These are phyloP conservation scores for Metroxylon sagu DNA, from an alignment of 176 grass and related monocot species.

Conservation along the genomic window DNA sequence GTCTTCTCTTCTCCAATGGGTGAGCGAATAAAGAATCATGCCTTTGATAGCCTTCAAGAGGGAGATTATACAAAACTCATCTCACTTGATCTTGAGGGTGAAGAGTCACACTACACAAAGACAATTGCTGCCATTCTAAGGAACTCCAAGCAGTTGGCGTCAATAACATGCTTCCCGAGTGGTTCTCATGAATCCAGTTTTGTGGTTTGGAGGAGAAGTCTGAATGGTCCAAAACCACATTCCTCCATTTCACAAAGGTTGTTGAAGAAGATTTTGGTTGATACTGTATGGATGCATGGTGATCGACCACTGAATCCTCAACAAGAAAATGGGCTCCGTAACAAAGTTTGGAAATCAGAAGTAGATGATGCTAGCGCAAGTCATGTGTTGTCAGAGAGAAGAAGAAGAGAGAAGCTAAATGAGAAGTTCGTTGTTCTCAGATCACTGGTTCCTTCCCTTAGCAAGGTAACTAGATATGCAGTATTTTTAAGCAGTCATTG, in stretches of 20 bases:
- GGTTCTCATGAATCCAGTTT: conserved; percentile 34
- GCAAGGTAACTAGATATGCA: not conserved
- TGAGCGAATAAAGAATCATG: not conserved
- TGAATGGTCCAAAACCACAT: not conserved
- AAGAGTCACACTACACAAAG: conserved; percentile 21
- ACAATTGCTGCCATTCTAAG: conserved; percentile 20
- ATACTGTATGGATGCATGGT: conserved; percentile 10
- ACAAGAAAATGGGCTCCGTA: not conserved
- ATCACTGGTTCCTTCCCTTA: conserved; percentile 14
- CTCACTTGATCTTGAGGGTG: conserved; percentile 28
- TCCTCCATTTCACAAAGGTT: conserved; percentile 50
- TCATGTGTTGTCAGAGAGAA: conserved; percentile 8
- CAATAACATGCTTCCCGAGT: not conserved
- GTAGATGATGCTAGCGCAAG: not conserved
- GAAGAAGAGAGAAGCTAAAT: conserved; percentile 15
- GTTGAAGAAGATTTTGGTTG: conserved; percentile 59
- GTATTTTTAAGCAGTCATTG: not conserved
- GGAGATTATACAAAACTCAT: not conserved
- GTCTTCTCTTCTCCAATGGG: not conserved
- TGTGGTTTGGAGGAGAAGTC: conserved; percentile 28
- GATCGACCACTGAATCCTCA: not conserved
- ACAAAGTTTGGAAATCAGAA: not conserved
- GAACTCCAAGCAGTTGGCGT: conserved; percentile 5
- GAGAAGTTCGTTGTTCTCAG: conserved; percentile 7
- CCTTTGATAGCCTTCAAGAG: conserved; percentile 1